phyloP scores from a whole-genome alignment of 1,284 basidiomycete genomes.

The Exsudoporus floridanus region DNA sequence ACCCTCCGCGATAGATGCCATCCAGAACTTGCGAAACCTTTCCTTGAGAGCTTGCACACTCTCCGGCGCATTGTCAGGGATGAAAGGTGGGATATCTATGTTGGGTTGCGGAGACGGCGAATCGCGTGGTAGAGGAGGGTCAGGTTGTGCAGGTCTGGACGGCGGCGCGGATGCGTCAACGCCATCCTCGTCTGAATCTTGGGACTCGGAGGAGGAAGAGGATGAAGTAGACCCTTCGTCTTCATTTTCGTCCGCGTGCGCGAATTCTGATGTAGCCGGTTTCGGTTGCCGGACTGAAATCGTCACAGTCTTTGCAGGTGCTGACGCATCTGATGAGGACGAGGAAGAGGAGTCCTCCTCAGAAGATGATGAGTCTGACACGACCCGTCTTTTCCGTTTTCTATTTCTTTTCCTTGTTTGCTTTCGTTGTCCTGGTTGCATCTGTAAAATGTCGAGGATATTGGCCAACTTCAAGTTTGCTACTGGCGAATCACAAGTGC shows the following conservation, averaged over 20 bases:
- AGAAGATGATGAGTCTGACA: conserved; percentile 45
- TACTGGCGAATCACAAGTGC: not conserved
- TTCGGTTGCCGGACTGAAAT: conserved; percentile 3
- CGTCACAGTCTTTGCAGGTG: conserved; percentile 7
- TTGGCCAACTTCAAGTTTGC: too few species aligned
- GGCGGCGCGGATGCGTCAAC: conserved; percentile 2
- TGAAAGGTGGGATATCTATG: conserved; percentile 50
- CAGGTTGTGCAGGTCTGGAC: conserved; percentile 2
- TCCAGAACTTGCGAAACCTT: conserved; percentile 77
- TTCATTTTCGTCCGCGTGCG: conserved; percentile 3
- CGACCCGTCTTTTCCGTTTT: conserved; percentile 54
- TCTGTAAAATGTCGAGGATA: not conserved
- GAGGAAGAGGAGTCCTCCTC: conserved; percentile 37
- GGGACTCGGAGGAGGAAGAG: conserved; percentile 32
- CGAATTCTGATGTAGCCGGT: not conserved
- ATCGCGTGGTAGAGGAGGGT: conserved; percentile 19
- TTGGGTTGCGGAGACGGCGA: conserved; percentile 50
- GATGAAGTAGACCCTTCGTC: conserved; percentile 24
- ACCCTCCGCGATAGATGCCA: conserved; percentile 73
- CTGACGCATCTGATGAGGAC: conserved; percentile 21
- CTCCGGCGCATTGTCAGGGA: conserved; percentile 39
- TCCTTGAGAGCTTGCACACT: conserved; percentile 57
- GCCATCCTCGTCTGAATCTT: conserved; percentile 20
- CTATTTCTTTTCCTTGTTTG: conserved; percentile 46
- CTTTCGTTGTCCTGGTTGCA: conserved; percentile 32